Base-by-base conservation (phyloP, 192 early-diverging fungal genomes). In the Podila minutissima region DNA sequence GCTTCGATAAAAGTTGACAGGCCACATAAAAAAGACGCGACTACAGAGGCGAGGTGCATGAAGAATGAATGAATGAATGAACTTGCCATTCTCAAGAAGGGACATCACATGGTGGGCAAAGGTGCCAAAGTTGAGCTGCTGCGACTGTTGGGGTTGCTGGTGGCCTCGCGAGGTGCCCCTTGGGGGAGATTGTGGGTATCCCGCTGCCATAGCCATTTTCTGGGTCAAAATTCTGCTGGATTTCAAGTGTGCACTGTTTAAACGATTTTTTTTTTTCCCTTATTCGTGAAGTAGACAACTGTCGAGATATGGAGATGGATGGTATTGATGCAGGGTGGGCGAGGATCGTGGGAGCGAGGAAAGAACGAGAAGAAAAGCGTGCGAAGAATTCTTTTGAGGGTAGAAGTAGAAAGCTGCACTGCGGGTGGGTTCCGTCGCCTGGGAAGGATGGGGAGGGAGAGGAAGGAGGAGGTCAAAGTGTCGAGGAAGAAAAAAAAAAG, bases 71-170 rank as follows among this genome's bases (percentile, higher is more conserved):
- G 50, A 8, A 53, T 53, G 50, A 19, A 55, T n/a, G 24, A n/a
- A 69, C 77, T 81, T 73, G 65, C 77, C 77, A 81, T 81, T 81
- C 37, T 81, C 77, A 33, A 81, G 67, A 19, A 81, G 66, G 24
- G 77, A 64, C 77, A 81, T 72, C 29, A 81, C 67, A 73, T 81
- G 77, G 46, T 65, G 49, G 5, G 77, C 77, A 73, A 81, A 81
- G 5, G 77, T 81, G 51, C 77, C 77, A 64, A 81, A 81, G 48
- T 68, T 81, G 62, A 81, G 64, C 59, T 81, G 59, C 59, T 61
- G 77, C 31, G 77, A 81, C 20, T 73, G 77, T 20, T 61, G 59
- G 15, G 22, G 59, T 29, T 79, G 75, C 15, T 72, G 76, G 10
- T 64, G 77, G 20, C 71, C 70, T 22, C 66, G 57, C 17, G 71